Evolutionary conservation across 2,329 filamentous ascomycete genomes (phyloP).

Genomic region (Aspergillus aculeatus): DNA sequence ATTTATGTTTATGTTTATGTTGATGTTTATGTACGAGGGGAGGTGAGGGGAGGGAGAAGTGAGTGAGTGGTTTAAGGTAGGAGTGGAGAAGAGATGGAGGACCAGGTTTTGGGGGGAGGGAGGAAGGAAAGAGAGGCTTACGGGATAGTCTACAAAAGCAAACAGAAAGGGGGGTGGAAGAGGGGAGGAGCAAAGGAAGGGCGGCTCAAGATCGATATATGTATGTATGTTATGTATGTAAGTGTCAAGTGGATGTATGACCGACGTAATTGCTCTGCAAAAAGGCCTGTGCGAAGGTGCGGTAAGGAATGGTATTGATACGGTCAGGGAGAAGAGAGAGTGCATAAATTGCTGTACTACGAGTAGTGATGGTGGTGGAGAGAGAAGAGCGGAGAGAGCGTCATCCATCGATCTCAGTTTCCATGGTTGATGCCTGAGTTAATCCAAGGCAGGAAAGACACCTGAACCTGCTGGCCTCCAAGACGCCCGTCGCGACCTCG

Average conservation of each 20-base stretch:
- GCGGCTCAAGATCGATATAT: background rate
- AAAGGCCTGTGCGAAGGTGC: background rate
- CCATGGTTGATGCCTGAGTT: conserved; percentile 17
- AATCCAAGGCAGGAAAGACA: conserved; percentile 15
- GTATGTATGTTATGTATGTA: background rate
- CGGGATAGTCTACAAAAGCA: no score
- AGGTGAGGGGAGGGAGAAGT: background rate
- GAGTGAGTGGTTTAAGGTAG: background rate
- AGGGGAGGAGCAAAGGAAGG: conserved; percentile 7
- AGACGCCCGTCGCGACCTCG: conserved; percentile 19
- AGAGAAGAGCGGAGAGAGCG: background rate
- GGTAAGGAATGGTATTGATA: conserved; percentile 17
- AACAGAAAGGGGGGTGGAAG: conserved; percentile 7
- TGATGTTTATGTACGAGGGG: background rate
- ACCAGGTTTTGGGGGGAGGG: conserved; percentile 9
- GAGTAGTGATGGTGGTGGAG: conserved; percentile 3
- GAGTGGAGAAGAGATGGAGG: conserved; percentile 5
- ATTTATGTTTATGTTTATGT: background rate
- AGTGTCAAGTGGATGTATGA: conserved; percentile 4
- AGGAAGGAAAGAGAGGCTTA: conserved; percentile 7
- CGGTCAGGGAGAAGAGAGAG: conserved; percentile 11
- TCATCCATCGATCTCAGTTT: conserved; percentile 7
- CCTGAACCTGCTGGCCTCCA: background rate
- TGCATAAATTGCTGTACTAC: conserved; percentile 7
- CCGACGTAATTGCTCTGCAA: conserved; percentile 2